Evolutionary conservation across 257 asterid species (phyloP).

Genomic region (Plantago ovata): DNA sequence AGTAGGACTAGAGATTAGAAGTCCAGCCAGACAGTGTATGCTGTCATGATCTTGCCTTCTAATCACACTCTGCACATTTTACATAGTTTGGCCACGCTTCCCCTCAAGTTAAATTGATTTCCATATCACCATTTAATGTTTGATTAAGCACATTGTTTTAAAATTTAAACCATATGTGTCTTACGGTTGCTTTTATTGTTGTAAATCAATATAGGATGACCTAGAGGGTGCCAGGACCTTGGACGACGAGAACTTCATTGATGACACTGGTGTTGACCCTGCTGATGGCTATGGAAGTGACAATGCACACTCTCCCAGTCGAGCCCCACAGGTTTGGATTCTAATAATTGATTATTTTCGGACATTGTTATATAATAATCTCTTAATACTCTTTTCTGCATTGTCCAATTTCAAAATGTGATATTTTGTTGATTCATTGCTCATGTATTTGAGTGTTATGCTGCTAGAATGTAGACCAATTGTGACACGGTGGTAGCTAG

Average conservation of each 20-base stretch:
- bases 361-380: not conserved
- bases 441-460: not conserved
- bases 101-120: too few relatives aligned
- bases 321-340: slow-evolving; percentile 37
- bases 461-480: not conserved
- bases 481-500: not conserved
- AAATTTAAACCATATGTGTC: not conserved
- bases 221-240: slow-evolving; percentile 35
- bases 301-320: slow-evolving; percentile 42
- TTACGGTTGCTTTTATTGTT: slow-evolving; percentile 14
- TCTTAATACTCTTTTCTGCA: not conserved
- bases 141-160: not conserved
- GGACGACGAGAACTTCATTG: slow-evolving; percentile 56
- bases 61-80: too few relatives aligned
- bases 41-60: too few relatives aligned
- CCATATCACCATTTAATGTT: not conserved
- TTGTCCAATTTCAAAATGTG: not conserved
- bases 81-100: too few relatives aligned
- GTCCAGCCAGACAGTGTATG: too few relatives aligned
- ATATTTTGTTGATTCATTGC: slow-evolving; percentile 3
- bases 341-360: slow-evolving; percentile 9
- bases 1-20: too few relatives aligned
- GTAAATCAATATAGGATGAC: slow-evolving; percentile 38
- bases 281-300: slow-evolving; percentile 43
- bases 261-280: slow-evolving; percentile 48